Evolutionary conservation across 2,329 filamentous ascomycete species (phyloP).

Genomic region (Capronia coronata): DNA sequence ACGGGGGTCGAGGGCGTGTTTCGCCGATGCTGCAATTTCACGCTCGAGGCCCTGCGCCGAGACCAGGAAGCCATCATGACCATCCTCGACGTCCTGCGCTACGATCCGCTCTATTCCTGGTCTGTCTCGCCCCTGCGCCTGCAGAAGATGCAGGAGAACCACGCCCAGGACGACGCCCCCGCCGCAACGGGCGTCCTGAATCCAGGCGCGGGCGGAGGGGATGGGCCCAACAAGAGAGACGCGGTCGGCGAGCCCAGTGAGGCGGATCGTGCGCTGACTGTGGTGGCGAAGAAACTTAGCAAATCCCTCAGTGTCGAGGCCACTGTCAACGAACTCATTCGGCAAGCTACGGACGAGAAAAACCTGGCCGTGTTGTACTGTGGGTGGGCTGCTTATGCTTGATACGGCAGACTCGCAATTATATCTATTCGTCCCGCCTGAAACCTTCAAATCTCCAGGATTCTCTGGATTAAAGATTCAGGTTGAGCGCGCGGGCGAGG

Average conservation of each 20-base stretch:
- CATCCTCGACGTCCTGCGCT: slow-evolving; percentile 92
- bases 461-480: no score
- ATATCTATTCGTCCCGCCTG: no score
- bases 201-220: not conserved
- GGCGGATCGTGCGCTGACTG: slow-evolving; percentile 82
- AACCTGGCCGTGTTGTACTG: slow-evolving; percentile 88
- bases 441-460: no score
- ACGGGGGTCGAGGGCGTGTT: slow-evolving; percentile 95
- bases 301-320: slow-evolving; percentile 91
- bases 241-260: slow-evolving; percentile 59
- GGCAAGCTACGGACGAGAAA: slow-evolving; percentile 85
- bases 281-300: slow-evolving; percentile 91
- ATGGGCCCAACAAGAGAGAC: slow-evolving; percentile 38
- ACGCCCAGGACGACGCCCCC: slow-evolving; percentile 38
- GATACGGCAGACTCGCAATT: no score
- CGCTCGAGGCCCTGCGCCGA: slow-evolving; percentile 85
- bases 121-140: slow-evolving; percentile 67
- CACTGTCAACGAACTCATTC: slow-evolving; percentile 94
- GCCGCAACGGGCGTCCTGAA: slow-evolving; percentile 24
- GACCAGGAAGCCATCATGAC: slow-evolving; percentile 98
- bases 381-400: slow-evolving; percentile 51
- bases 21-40: slow-evolving; percentile 96
- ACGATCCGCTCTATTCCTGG: slow-evolving; percentile 96
- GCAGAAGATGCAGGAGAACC: slow-evolving; percentile 58
- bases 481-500: no score